Base-by-base conservation (phyloP, 345 rosid genomes). In the Eutrema japonicum region DNA sequence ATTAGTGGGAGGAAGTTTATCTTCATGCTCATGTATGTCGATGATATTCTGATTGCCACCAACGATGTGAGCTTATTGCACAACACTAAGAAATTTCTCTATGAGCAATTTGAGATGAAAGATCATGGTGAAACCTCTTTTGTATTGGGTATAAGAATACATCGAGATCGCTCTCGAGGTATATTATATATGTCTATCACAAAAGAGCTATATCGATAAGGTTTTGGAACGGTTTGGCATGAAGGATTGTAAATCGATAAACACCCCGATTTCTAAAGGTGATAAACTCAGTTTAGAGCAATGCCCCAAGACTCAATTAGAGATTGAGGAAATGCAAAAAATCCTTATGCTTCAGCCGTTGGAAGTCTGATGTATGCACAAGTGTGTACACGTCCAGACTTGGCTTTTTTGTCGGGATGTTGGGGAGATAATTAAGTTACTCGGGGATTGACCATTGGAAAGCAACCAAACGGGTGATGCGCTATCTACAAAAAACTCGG, bases 201-300 rank as follows among this genome's bases (percentile, higher is more conserved):
- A 27, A 51, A 51, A 51, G 33, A 26, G 56, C 56, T 51, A 51
- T n/a, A 51, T 27, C 14, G n/a, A 10, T 51, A 26, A 51, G 8
- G n/a, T 51, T 26, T 27, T 51, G 13, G 35, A 51, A 51, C n/a
- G 8, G 7, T 51, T 10, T 51, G 56, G 8, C 56, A 51, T 51
- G 56, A 51, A 51, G n/a, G 27, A 27, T 10, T 51, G 35, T 27
- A 51, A 51, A 13, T 51, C 56, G 10, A 51, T 10, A 10, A 35
- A 51, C 10, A 51, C 56, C 14, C n/a, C 2, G 5, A 6, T 51
- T 51, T 51, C 56, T 51, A 51, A 51, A 51, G 56, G 56, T 51
- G 33, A 10, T 51, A 26, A 51, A 29, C 16, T 48, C 29, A 48
- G 4, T 16, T 48, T 8, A 48, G 4, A 48, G 51, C 29, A 48